Evolutionary conservation across 2,329 filamentous ascomycete genomes (phyloP), one percentile per base, ranked within the genome.

Genomic region (Trichophyton mentagrophytes): DNA sequence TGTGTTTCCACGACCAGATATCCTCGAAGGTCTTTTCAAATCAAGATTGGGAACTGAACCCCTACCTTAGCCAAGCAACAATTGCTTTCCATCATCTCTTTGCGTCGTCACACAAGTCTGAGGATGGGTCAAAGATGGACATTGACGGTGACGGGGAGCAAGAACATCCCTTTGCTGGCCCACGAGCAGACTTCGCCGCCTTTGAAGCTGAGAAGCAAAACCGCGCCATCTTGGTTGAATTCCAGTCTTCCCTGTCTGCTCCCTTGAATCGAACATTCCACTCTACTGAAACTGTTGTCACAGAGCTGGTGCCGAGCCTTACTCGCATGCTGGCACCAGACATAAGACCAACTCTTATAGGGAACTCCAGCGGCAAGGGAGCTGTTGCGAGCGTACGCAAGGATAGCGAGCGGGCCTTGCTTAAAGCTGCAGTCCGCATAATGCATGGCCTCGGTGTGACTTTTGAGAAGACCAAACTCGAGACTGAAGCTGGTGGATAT

Each of bases 1-100:
- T 99, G 60, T 80, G 95, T 72, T 97, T 99, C 73, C 89, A 96
- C 73, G 93, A 97, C 68, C 78, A 79, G 0, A 85, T 95, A 64
- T 90, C 89, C 25, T 85, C 86, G 0, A 84, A 86, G 44, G 81
- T 97, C 1, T 95, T 86, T 70, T 78, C 84, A n/a, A 85, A 83
- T 62, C 92, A 96, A 71, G 91, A 95, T 61, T 99, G 93, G 88
- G 93, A 99, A 72, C 78, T 99, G 15, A 83, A 82, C 0, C 86
- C 89, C 0, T 99, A 99, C 71, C 82, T 97, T 57, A 89, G 86
- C 67, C 88, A 93, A 66, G 86, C 92, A 0, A 82, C 93, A 15
- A 81, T 97, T 1, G 93, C 89, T 2, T 96, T 95, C 69, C 95
- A 99, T 70, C 80, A 89, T 69, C 81, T 99, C 11, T 99, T 99